Base-by-base conservation (phyloP, 176 grass and related monocot genomes). In the Otatea glauca region DNA sequence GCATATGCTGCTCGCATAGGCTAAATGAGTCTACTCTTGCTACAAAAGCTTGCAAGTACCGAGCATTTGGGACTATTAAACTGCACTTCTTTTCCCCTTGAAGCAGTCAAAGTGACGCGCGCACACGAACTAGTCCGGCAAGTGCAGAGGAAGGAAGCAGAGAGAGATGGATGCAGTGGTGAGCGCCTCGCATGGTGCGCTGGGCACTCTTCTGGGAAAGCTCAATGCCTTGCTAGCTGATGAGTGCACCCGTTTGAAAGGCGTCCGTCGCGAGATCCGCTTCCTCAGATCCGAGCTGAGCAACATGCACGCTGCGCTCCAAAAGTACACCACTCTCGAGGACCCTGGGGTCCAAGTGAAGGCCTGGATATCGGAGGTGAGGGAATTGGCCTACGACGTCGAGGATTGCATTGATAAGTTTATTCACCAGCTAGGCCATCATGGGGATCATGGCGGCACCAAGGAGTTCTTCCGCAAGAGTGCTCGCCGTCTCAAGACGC, bases 401-500 rank as follows among this genome's bases (percentile, higher is more conserved):
- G 79, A 81, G 7, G 79, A 81, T 21, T 39, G 39, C 35, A 42
- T 81, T 4, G 79, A 82, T 37, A 18, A 60, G 66, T 82, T 82
- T 32, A 11, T 82, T 12, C 79, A 81, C 50, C 9, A 45, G 2
- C 43, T 45, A 9, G 43, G 43, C 9, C 0, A 45, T 10, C 35
- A 37, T 37, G 35, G 35, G 35, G 9, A 45, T 9, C 43, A 45
- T 11, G 43, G 43, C 43, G 43, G 43, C 43, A 45, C 11, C 9
- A 45, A 45, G 10, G 43, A 45, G 43, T 11, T 45, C 43, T 45
- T 45, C 43, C 1, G 43, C 43, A 2, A 4, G 38, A 5, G 38
- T 4, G 38, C 38, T 39, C 38, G 38, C 38, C 38, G 7, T 2
- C 43, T 45, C 7, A 45, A 45, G 43, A 45, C 43, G 9, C 43